Evolutionary conservation across 768 basidiomycete genomes (phyloP), one percentile per base, ranked within the genome.

Genomic region (Asterophora parasitica): DNA sequence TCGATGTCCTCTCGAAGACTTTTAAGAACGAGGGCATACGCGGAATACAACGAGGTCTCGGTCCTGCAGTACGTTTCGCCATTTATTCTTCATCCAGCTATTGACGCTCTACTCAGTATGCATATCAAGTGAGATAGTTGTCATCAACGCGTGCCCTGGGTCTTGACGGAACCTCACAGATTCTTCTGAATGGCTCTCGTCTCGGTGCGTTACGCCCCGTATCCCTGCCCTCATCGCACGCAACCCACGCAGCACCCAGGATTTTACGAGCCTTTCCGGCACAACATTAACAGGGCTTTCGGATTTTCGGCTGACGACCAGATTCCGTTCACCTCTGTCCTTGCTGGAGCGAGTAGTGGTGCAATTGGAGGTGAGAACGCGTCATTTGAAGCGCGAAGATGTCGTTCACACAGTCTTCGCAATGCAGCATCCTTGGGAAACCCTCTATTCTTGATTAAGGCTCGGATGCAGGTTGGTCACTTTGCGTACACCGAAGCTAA

Each of bases 401-500:
- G 17, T 32, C 10, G 10, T 44, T 48, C 16, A 46, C n/a, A 32
- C 20, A 34, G 15, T 42, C 57, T 12, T 56, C 17, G 20, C 17
- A 30, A 15, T 17, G 31, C 30, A 88, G 88, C 88, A 0, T 74
- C 76, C 42, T 66, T 93, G 35, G 93, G 92, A 34, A 95, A 91
- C 63, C 93, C 93, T 0, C 69, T 96, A 10, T 99, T 96, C 68
- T 72, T 99, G 48, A 82, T 99, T 62, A 99, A 99, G 70, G 96
- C 96, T 4, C 82, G 96, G 37, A 97, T 99, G 88, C 96, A 99
- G 76, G 87, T 85, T 13, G 41, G 66, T 33, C 27, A 12, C n/a
- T 20, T 31, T 15, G 45, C 30, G 20, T 30, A 23, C 2, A 15
- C 13, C 15, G 23, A 27, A 30, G 38, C 9, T 16, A 42, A 26